A percentile compares a stretch with the other conserved stretches of the same genome.
phyloP scores from a whole-genome alignment of 495 filamentous ascomycete genomes.

The Xylaria longipes region DNA sequence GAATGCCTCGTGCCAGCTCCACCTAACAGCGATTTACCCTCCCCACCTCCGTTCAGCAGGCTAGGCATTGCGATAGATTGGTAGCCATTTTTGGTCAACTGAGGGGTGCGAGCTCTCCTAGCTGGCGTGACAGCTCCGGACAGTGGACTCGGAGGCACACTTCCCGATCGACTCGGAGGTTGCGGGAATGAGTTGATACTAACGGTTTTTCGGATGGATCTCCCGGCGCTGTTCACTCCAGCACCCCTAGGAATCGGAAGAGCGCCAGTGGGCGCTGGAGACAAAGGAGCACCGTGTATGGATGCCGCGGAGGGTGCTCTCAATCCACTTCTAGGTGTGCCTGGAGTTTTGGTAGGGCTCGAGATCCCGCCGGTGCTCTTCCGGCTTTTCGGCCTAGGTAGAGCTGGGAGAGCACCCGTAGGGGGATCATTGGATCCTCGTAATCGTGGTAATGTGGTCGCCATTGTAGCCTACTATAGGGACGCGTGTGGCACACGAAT shows the following conservation, averaged over 20 bases:
- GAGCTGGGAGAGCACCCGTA: conserved; percentile 68
- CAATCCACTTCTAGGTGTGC: conserved; percentile 62
- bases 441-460: conserved; percentile 69
- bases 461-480: conserved; percentile 50
- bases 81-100: conserved; percentile 42
- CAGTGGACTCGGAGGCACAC: conserved; percentile 65
- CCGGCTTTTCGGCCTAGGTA: conserved; percentile 74
- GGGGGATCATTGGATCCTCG: conserved; percentile 69
- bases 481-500: conserved; percentile 23
- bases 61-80: conserved; percentile 68
- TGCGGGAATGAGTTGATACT: conserved; percentile 95
- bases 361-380: conserved; percentile 62
- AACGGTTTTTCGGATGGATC: conserved; percentile 79
- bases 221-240: conserved; percentile 59
- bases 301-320: conserved; percentile 65
- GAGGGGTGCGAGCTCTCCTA: conserved; percentile 46
- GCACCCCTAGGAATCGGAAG: conserved; percentile 59
- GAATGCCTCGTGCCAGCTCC: conserved; percentile 65
- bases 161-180: conserved; percentile 69
- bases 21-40: conserved; percentile 72
- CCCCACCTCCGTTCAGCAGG: conserved; percentile 77
- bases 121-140: conserved; percentile 52
- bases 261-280: conserved; percentile 56
- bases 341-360: conserved; percentile 53
- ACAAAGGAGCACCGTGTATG: conserved; percentile 44